Percentiles rank a stretch among this genome's conserved stretches.
Conservation (phyloP, 2,329 filamentous ascomycete genomes). For the Sclerotinia subarctica region DNA sequence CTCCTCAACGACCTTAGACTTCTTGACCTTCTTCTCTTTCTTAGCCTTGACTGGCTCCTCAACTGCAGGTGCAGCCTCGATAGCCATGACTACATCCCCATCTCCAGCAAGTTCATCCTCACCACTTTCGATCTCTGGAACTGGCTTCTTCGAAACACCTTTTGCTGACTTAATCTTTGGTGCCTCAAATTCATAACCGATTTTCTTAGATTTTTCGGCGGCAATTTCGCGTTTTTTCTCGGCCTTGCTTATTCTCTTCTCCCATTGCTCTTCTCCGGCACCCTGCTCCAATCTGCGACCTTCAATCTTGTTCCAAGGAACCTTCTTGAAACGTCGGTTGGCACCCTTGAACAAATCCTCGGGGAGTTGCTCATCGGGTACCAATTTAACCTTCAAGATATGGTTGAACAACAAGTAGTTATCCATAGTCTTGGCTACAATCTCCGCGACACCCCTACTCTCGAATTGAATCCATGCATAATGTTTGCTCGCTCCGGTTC, state of each 20-base stretch:
- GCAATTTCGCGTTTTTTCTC: slow-evolving; percentile 65
- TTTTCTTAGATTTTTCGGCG: slow-evolving; percentile 69
- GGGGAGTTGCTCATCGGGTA: slow-evolving; percentile 75
- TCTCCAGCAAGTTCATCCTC: slow-evolving; percentile 24
- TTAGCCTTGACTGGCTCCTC: slow-evolving; percentile 20
- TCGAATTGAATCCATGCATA: slow-evolving; percentile 92
- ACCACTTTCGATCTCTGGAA: slow-evolving; percentile 27
- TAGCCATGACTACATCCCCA: slow-evolving; percentile 35
- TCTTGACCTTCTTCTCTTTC: slow-evolving; percentile 34
- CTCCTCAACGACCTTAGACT: slow-evolving; percentile 25
- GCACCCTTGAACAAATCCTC: slow-evolving; percentile 84
- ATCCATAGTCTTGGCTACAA: slow-evolving; percentile 95
- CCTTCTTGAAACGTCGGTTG: slow-evolving; percentile 82
- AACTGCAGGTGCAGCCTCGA: slow-evolving; percentile 30
- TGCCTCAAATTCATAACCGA: slow-evolving; percentile 80
- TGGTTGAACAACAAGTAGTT: slow-evolving; percentile 95
- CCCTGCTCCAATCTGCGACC: slow-evolving; percentile 72
- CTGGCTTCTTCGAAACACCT: slow-evolving; percentile 45
- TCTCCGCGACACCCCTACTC: slow-evolving; percentile 74
- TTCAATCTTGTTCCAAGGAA: slow-evolving; percentile 84
- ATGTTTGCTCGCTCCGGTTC: slow-evolving; percentile 88
- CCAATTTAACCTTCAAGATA: slow-evolving; percentile 80
- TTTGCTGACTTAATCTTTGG: slow-evolving; percentile 67
- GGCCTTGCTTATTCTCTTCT: slow-evolving; percentile 70
- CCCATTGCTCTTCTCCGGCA: slow-evolving; percentile 73